Evolutionary conservation across 345 rosid species (phyloP), one percentile per base, ranked within the genome.

Genomic region (Tarenaya hassleriana): DNA sequence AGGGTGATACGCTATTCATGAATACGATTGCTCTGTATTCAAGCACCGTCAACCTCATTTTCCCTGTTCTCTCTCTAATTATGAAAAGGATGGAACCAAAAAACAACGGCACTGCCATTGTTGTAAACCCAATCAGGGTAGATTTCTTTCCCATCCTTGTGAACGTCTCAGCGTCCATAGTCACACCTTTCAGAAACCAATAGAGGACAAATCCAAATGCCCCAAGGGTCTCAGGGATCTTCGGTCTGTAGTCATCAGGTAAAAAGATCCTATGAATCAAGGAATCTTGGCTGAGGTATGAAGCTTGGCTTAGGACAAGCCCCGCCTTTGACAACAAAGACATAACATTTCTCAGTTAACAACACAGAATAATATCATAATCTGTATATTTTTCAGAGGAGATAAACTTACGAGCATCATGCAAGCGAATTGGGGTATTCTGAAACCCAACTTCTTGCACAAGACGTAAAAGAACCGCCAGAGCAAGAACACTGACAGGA

Each of bases 111-210:
- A 47, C 44, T 1, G 39, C 0, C 34, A 73, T 56, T 3, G 66
- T 17, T 3, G 67, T 52, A 24, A 67, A 1, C 16, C 73, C 78
- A 1, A 68, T 55, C 16, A 63, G 43, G 7, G 35, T 39, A 27
- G 77, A 64, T 16, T 69, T 69, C 29, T 41, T 37, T n/a, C 61
- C 70, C 4, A 58, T 20, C 40, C 42, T 57, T 15, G 63, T 19
- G 19, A 70, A 43, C 29, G 67, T 43, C 34, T 45, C 54, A 20
- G 69, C 43, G 38, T 81, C 77, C 74, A 71, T 73, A 72, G 73
- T 78, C 59, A 81, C 79, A 41, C 71, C 83, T 40, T 62, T 50
- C 20, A 81, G 64, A 62, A 81, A 81, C 53, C 75, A 50, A 42
- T 68, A 75, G 10, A 77, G 14, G 47, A 52, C 40, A 41, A 55